Conservation (phyloP, 352 stramenopile species). For the Aphanomyces cochlioides region DNA sequence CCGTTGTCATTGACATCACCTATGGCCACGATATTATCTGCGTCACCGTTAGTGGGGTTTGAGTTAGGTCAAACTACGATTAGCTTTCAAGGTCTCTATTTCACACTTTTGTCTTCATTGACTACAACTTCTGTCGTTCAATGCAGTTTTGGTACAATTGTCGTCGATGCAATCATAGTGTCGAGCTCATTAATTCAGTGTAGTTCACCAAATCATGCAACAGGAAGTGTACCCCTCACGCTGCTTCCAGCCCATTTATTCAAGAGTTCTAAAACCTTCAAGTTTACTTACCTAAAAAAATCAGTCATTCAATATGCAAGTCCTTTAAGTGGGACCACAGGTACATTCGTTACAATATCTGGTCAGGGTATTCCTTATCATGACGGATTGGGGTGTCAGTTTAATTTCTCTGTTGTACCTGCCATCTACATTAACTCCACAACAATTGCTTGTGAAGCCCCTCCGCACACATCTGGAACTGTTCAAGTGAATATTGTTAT, state of each 20-base stretch:
- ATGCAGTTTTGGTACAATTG: constrained; percentile 37
- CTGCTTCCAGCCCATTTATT: no score
- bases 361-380: constrained; percentile 37
- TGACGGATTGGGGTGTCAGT: constrained; percentile 28
- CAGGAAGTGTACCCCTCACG: no score
- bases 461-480: constrained; percentile 6
- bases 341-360: constrained; percentile 35
- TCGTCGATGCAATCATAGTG: constrained; percentile 36
- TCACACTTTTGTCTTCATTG: constrained; percentile 7
- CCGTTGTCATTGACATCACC: background rate
- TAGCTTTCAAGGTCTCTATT: background rate
- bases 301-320: constrained; percentile 34
- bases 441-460: constrained; percentile 27
- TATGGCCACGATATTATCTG: background rate
- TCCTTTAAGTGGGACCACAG: constrained; percentile 33
- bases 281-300: constrained; percentile 38
- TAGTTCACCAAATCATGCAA: no score
- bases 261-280: background rate
- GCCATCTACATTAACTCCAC: constrained; percentile 30
- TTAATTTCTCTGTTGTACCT: constrained; percentile 27
- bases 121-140: constrained; percentile 30
- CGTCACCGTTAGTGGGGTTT: constrained; percentile 9
- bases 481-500: constrained; percentile 20
- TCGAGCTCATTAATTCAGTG: constrained; percentile 39
- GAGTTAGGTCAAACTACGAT: background rate